These are phyloP conservation scores for Mytilinidion resinicola DNA, from an alignment of 495 filamentous ascomycete species.

Conservation along the genomic window DNA sequence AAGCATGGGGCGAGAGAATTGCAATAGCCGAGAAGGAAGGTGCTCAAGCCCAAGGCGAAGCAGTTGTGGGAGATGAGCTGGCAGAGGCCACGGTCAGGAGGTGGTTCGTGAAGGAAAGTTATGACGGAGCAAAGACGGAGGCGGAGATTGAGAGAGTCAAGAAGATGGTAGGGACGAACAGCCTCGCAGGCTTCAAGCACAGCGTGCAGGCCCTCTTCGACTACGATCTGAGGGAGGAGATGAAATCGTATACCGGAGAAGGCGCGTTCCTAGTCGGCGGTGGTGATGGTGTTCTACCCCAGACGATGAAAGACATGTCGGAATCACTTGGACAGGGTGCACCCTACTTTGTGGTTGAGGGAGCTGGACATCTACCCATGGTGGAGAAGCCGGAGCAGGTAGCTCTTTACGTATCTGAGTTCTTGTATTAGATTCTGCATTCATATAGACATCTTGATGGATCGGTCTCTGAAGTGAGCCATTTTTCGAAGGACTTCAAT, in stretches of 20 bases:
- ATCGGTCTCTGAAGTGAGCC: too few relatives aligned
- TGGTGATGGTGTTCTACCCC: constrained; percentile 66
- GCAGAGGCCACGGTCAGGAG: constrained; percentile 61
- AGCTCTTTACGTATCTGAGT: constrained; percentile 52
- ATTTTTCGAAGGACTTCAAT: too few relatives aligned
- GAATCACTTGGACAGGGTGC: constrained; percentile 47
- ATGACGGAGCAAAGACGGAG: constrained; percentile 42
- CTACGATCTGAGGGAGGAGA: constrained; percentile 62
- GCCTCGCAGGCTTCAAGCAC: constrained; percentile 61
- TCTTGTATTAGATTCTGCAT: constrained; percentile 32
- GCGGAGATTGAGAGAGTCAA: constrained; percentile 48
- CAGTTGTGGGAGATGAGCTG: constrained; percentile 51
- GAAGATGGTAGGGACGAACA: constrained; percentile 56
- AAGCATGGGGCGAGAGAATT: constrained; percentile 71
- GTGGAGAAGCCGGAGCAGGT: constrained; percentile 64
- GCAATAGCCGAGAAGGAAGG: constrained; percentile 56
- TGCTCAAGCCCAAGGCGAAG: constrained; percentile 43
- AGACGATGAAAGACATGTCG: constrained; percentile 70
- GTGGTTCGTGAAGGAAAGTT: constrained; percentile 66
- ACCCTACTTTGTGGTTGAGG: constrained; percentile 54
- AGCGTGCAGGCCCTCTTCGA: constrained; percentile 66
- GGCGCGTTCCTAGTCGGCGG: constrained; percentile 64
- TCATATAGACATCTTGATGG: too few relatives aligned
- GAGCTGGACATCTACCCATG: constrained; percentile 78
- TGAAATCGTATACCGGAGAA: constrained; percentile 53